phyloP scores from a whole-genome alignment of 768 basidiomycete species.

The Russula vinacea region DNA sequence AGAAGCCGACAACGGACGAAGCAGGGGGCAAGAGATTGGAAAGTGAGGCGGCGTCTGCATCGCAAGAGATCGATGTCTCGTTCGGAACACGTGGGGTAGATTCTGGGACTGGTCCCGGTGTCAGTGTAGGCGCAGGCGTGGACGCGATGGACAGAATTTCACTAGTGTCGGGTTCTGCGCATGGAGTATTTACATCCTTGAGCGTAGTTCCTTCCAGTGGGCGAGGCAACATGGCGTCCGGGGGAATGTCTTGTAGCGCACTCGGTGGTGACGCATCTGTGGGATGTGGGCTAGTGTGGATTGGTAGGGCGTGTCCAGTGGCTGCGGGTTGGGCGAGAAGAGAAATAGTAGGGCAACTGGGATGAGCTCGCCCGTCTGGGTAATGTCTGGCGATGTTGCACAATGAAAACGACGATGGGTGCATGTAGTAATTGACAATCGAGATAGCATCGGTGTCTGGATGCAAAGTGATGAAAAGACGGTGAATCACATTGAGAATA shows the following conservation, averaged over 20 bases:
- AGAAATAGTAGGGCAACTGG: too few species aligned
- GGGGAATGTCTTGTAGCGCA: neutral
- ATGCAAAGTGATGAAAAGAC: neutral
- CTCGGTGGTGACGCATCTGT: neutral
- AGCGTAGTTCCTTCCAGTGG: neutral
- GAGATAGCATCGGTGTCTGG: neutral
- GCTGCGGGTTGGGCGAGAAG: neutral
- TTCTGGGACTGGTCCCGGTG: neutral
- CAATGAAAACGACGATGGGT: neutral
- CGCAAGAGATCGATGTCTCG: slow-evolving; percentile 70
- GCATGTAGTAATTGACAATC: too few species aligned
- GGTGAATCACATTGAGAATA: neutral
- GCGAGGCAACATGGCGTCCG: neutral
- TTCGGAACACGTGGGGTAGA: slow-evolving; percentile 36
- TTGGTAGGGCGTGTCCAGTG: too few species aligned
- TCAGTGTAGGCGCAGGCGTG: neutral
- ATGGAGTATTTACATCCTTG: neutral
- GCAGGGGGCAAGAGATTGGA: slow-evolving; percentile 57
- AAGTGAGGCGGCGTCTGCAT: slow-evolving; percentile 33
- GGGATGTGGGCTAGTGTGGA: too few species aligned
- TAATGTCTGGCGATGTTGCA: neutral
- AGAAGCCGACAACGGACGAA: slow-evolving; percentile 70
- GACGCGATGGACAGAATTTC: neutral
- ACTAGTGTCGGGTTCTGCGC: neutral
- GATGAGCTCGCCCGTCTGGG: too few species aligned